Evolutionary conservation across 305 asterid genomes (phyloP).

Genomic region (Solanum aculeatissimum): DNA sequence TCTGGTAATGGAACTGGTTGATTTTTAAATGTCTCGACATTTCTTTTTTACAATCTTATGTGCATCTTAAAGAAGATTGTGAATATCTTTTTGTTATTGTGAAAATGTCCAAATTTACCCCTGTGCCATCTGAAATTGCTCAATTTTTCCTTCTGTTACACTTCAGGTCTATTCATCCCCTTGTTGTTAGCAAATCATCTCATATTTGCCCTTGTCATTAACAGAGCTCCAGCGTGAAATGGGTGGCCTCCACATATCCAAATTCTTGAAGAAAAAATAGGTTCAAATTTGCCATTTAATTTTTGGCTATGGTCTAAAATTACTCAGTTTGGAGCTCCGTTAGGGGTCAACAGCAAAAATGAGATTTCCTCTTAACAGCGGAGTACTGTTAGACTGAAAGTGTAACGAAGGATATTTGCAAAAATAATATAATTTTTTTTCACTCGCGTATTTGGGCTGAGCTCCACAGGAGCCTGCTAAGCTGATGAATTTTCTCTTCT

Average conservation of each 20-base stretch:
- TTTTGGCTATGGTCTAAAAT: background rate
- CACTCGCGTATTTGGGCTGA: background rate
- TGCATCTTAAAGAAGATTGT: background rate
- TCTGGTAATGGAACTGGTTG: background rate
- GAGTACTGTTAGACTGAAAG: background rate
- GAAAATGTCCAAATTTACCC: background rate
- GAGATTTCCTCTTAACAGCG: background rate
- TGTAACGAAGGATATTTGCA: background rate
- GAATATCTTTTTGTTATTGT: background rate
- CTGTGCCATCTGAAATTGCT: background rate
- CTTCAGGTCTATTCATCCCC: background rate
- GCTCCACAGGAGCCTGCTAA: background rate
- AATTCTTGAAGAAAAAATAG: background rate
- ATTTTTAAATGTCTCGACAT: background rate
- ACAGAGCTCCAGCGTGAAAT: background rate
- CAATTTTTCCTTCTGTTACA: background rate
- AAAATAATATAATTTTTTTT: background rate
- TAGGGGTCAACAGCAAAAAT: background rate
- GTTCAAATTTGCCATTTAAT: background rate
- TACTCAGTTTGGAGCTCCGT: background rate
- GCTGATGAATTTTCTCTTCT: background rate
- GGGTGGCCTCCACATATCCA: background rate
- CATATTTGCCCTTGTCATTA: background rate
- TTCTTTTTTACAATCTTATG: background rate
- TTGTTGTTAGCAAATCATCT: background rate